Conservation (phyloP, 441 rosid species). For the Cnidoscolus chayamansa region DNA sequence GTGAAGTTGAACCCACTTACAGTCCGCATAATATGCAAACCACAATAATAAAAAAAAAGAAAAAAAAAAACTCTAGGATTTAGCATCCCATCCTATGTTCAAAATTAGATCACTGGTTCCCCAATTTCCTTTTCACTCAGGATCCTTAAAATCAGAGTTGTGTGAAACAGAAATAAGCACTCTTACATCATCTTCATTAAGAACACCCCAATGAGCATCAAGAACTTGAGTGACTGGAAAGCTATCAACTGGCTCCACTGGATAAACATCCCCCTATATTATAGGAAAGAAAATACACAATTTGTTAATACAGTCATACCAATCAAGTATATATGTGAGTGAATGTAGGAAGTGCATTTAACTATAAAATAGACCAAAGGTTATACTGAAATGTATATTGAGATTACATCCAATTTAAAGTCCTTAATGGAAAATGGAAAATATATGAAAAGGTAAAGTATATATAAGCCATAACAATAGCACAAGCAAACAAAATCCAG, state of each 20-base stretch:
- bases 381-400: neutral
- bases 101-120: neutral
- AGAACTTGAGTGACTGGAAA: conserved; percentile 60
- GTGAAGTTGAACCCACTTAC: neutral
- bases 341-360: neutral
- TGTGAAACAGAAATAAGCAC: conserved; percentile 13
- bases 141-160: neutral
- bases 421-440: neutral
- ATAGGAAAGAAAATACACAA: conserved; percentile 16
- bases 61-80: neutral
- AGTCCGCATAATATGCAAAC: neutral
- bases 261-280: conserved; percentile 92
- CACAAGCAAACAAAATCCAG: neutral
- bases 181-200: conserved; percentile 80
- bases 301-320: neutral
- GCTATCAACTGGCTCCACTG: conserved; percentile 67
- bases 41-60: neutral
- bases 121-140: conserved; percentile 2
- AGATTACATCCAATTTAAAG: neutral
- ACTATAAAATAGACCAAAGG: neutral
- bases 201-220: conserved; percentile 99
- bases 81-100: neutral
- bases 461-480: neutral
- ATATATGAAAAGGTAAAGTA: neutral
- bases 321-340: neutral